A percentile compares a stretch with the other conserved stretches of the same genome.
phyloP scores from a whole-genome alignment of 441 rosid genomes.

The Populus hybrid region DNA sequence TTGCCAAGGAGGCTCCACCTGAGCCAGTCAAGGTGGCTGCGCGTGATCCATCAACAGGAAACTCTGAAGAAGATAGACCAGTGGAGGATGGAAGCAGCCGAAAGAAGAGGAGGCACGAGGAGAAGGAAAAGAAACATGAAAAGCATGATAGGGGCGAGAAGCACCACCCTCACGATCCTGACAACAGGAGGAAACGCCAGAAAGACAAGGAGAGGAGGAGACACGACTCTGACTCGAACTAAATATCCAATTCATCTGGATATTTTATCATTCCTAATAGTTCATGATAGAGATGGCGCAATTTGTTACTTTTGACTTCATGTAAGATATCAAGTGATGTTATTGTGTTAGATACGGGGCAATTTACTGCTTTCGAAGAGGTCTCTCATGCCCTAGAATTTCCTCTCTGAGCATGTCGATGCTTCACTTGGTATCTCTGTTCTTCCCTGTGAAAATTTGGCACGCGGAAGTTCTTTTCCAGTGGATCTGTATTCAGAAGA shows the following conservation, averaged over 20 bases:
- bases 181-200: conserved; percentile 45
- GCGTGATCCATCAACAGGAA: conserved; percentile 27
- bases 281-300: too few relatives aligned
- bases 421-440: not conserved
- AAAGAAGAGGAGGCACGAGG: conserved; percentile 59
- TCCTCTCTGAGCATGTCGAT: too few relatives aligned
- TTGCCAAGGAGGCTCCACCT: conserved; percentile 32
- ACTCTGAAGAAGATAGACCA: conserved; percentile 35
- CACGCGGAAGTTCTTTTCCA: not conserved
- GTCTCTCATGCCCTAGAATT: too few relatives aligned
- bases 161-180: conserved; percentile 40
- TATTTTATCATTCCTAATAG: not conserved
- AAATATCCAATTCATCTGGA: not conserved
- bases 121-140: conserved; percentile 38
- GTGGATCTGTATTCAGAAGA: not conserved
- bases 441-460: not conserved
- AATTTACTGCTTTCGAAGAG: not conserved
- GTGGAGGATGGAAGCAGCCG: conserved; percentile 43
- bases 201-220: conserved; percentile 63
- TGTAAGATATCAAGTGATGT: not conserved
- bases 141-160: conserved; percentile 55
- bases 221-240: conserved; percentile 26
- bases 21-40: conserved; percentile 25
- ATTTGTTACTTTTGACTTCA: too few relatives aligned
- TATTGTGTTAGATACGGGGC: not conserved